Percentiles rank a stretch among this genome's conserved stretches.
Evolutionary conservation across 306 rosid genomes (phyloP).

Genomic region (Glycine latifolia): DNA sequence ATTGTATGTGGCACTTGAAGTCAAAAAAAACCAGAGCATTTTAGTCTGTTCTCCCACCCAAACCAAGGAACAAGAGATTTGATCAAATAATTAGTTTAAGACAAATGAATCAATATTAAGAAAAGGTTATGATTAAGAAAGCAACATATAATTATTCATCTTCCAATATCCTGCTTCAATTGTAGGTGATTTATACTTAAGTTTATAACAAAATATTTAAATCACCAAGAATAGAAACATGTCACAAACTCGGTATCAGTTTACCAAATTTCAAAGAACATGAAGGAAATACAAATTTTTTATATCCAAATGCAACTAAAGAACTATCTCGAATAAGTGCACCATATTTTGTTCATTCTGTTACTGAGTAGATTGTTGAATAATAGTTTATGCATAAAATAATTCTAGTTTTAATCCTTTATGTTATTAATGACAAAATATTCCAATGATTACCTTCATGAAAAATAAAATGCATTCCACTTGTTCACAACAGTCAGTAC

Average conservation of each 20-base stretch:
- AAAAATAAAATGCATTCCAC: too few relatives aligned
- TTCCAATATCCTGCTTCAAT: constrained; percentile 10
- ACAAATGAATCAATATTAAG: constrained; percentile 21
- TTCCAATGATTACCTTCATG: neutral
- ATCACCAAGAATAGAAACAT: constrained; percentile 9
- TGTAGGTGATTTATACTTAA: neutral
- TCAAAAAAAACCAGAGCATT: constrained; percentile 85
- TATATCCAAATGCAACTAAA: neutral
- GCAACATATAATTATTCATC: neutral
- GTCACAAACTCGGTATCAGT: neutral
- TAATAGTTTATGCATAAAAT: neutral
- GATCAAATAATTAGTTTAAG: constrained; percentile 34
- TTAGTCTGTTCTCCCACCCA: constrained; percentile 58
- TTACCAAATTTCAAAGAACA: neutral
- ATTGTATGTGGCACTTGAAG: constrained; percentile 89
- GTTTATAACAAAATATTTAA: constrained; percentile 20
- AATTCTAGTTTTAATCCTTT: constrained; percentile 7
- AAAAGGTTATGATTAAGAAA: neutral
- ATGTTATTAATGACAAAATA: constrained; percentile 2
- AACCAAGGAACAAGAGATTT: constrained; percentile 4
- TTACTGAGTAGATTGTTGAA: constrained; percentile 29
- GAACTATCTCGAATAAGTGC: constrained; percentile 9
- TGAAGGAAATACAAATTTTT: neutral
- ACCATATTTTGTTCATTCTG: neutral
- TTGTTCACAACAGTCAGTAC: constrained; percentile 6